Conservation (phyloP, 2,329 filamentous ascomycete species). For the Phialemoniopsis sp. region DNA sequence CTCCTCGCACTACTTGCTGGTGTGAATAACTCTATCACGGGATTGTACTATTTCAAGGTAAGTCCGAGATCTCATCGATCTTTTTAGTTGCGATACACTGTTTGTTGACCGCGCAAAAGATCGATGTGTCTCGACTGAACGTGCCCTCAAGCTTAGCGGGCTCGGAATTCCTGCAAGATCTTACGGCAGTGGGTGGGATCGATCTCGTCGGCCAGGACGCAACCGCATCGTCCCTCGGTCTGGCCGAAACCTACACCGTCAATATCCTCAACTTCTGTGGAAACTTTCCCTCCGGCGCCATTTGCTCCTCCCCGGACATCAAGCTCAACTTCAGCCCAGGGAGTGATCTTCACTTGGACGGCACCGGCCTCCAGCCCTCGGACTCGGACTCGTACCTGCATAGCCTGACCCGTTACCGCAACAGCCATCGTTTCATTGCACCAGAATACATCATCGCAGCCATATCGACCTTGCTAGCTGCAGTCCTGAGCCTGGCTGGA, state of each 20-base stretch:
- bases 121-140: constrained; percentile 20
- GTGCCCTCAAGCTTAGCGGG: constrained; percentile 21
- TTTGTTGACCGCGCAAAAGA: constrained; percentile 13
- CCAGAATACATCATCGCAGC: constrained; percentile 21
- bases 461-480: constrained; percentile 14
- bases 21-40: constrained; percentile 9
- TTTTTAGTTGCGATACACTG: not conserved
- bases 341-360: constrained; percentile 21
- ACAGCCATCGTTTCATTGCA: constrained; percentile 14
- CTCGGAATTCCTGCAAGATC: constrained; percentile 23
- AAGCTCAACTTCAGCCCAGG: constrained; percentile 24
- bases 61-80: not conserved
- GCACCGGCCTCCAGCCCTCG: constrained; percentile 13
- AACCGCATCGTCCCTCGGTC: constrained; percentile 18
- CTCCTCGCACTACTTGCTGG: constrained; percentile 12
- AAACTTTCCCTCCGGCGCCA: constrained; percentile 11
- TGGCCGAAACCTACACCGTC: constrained; percentile 22
- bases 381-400: constrained; percentile 5
- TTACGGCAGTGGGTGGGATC: constrained; percentile 21
- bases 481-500: constrained; percentile 13
- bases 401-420: too few species aligned
- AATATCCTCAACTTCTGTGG: constrained; percentile 26
- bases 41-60: constrained; percentile 27
- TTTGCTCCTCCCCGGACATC: constrained; percentile 20
- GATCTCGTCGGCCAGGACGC: constrained; percentile 23